phyloP scores from a whole-genome alignment of 1,284 basidiomycete genomes.

The Tilletia caries region DNA sequence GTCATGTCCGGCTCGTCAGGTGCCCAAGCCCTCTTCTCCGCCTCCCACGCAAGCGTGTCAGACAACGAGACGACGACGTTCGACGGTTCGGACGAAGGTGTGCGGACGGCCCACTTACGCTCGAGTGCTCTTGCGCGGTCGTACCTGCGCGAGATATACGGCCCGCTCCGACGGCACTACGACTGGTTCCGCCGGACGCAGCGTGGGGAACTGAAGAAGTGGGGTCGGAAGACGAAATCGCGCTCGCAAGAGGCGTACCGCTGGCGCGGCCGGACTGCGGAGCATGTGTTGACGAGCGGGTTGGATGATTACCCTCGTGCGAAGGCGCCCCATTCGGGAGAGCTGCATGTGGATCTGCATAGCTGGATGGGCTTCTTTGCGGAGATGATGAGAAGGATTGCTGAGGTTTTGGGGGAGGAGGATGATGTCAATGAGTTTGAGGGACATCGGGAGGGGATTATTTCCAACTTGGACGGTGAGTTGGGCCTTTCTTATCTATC shows the following conservation, averaged over 20 bases:
- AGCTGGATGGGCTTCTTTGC: constrained; percentile 82
- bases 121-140: constrained; percentile 59
- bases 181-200: constrained; percentile 93
- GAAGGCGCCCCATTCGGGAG: constrained; percentile 75
- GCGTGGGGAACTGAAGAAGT: constrained; percentile 78
- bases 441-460: constrained; percentile 72
- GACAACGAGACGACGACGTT: not conserved
- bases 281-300: constrained; percentile 85
- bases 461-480: constrained; percentile 80
- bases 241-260: constrained; percentile 76
- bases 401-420: constrained; percentile 63
- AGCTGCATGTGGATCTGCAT: constrained; percentile 85
- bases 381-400: constrained; percentile 45
- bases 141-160: constrained; percentile 76
- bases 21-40: constrained; percentile 12
- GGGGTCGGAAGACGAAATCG: constrained; percentile 74
- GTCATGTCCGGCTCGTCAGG: constrained; percentile 10
- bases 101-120: constrained; percentile 5
- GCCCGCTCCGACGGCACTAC: constrained; percentile 80
- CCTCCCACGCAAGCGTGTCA: not conserved
- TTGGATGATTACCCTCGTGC: constrained; percentile 92
- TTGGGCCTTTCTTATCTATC: not conserved
- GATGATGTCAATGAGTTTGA: constrained; percentile 75
- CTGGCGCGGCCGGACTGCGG: constrained; percentile 83
- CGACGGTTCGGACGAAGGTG: not conserved